These are phyloP conservation scores for Metschnikowia picachoensis DNA, from an alignment of 805 yeast genomes.

Conservation along the genomic window DNA sequence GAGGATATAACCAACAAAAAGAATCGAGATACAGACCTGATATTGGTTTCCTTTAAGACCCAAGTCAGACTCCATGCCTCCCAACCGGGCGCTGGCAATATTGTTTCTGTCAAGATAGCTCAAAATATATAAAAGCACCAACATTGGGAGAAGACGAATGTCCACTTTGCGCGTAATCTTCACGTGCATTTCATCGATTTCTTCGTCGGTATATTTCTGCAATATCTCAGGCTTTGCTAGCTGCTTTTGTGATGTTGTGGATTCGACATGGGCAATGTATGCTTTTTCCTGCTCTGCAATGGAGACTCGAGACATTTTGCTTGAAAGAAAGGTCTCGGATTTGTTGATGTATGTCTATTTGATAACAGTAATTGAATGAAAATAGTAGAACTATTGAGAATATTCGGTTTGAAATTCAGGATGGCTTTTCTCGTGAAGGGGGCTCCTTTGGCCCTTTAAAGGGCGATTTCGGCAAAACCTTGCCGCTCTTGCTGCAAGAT, in stretches of 20 bases:
- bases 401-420: background rate
- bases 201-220: slow-evolving; percentile 33
- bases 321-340: too few species aligned
- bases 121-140: slow-evolving; percentile 47
- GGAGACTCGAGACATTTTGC: slow-evolving; percentile 1
- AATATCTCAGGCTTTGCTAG: slow-evolving; percentile 30
- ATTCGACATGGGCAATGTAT: slow-evolving; percentile 10
- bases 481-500: background rate
- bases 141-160: slow-evolving; percentile 46
- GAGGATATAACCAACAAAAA: slow-evolving; percentile 46
- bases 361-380: too few species aligned
- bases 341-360: too few species aligned
- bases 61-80: slow-evolving; percentile 45
- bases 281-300: slow-evolving; percentile 7
- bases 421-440: background rate
- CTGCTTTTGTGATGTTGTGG: background rate
- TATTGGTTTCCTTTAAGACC: slow-evolving; percentile 41
- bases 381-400: too few species aligned
- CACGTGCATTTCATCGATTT: slow-evolving; percentile 40
- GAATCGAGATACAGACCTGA: slow-evolving; percentile 49
- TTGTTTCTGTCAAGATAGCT: slow-evolving; percentile 52
- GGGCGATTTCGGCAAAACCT: background rate
- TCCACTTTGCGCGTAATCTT: slow-evolving; percentile 47
- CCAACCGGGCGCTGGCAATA: slow-evolving; percentile 52
- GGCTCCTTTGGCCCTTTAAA: background rate